These are phyloP conservation scores for Hemerocallis citrina DNA, from an alignment of 106 monocot species.

Conservation along the genomic window DNA sequence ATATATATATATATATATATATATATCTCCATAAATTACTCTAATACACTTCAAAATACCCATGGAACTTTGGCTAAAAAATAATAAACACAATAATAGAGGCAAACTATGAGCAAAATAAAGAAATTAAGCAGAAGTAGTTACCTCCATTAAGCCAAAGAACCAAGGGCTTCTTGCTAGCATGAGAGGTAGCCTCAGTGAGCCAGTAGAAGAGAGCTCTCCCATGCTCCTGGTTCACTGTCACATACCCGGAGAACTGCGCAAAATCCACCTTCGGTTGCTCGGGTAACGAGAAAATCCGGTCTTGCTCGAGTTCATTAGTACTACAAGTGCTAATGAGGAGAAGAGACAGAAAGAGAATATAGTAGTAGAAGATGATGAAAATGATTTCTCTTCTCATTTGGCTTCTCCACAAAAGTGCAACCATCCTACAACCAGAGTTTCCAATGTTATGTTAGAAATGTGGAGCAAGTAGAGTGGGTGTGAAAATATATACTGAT, in stretches of 20 bases:
- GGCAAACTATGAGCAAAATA: background rate
- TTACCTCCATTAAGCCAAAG: slow-evolving; percentile 99
- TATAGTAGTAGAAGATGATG: background rate
- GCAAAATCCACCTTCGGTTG: slow-evolving; percentile 64
- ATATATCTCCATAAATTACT: no score
- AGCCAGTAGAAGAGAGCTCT: slow-evolving; percentile 97
- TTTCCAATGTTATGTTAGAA: background rate
- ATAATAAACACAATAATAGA: background rate
- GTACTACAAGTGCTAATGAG: background rate
- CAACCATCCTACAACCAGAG: background rate
- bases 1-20: no score
- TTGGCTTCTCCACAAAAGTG: background rate
- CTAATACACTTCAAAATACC: no score
- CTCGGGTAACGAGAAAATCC: slow-evolving; percentile 52
- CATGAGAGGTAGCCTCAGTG: slow-evolving; percentile 46
- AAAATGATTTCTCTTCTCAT: background rate
- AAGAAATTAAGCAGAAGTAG: background rate
- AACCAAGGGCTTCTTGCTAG: slow-evolving; percentile 65
- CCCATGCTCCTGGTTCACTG: slow-evolving; percentile 63
- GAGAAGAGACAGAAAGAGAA: background rate
- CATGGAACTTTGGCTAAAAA: no score
- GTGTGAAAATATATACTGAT: background rate
- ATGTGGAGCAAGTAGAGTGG: background rate
- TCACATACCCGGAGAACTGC: slow-evolving; percentile 88
- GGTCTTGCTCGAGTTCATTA: slow-evolving; percentile 17